A percentile compares a stretch with the other conserved stretches of the same genome.
phyloP scores from a whole-genome alignment of 2,329 filamentous ascomycete species.

The Sarocladiaceae sp. region DNA sequence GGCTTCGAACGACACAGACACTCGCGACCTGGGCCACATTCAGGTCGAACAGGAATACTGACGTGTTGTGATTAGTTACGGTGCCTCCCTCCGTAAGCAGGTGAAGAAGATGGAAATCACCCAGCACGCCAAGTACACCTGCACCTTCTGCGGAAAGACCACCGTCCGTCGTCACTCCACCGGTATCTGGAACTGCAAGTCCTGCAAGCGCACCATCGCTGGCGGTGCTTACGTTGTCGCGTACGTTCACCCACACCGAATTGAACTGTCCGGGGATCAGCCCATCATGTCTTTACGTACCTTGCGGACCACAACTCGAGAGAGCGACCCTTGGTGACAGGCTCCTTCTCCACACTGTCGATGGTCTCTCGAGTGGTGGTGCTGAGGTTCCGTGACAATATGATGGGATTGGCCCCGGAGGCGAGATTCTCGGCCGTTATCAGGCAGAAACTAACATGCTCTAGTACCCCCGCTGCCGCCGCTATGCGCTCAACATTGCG shows the following conservation, averaged over 20 bases:
- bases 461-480: conserved; percentile 84
- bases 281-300: no score
- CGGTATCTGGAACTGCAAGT: conserved; percentile 96
- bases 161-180: conserved; percentile 86
- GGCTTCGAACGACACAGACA: conserved; percentile 9
- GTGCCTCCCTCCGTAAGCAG: conserved; percentile 97
- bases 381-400: no score
- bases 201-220: conserved; percentile 78
- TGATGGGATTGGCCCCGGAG: no score
- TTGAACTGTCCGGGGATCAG: background rate
- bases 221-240: conserved; percentile 89
- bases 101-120: conserved; percentile 99
- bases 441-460: conserved; percentile 27
- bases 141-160: conserved; percentile 98
- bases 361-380: no score
- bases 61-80: conserved; percentile 63
- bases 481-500: conserved; percentile 95
- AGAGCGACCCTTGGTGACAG: no score
- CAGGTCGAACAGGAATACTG: conserved; percentile 19
- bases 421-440: no score
- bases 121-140: conserved; percentile 95
- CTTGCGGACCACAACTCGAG: no score
- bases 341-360: no score
- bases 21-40: background rate
- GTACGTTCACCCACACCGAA: conserved; percentile 57